Base-by-base conservation (phyloP, 495 filamentous ascomycete species). In the Hypoxylon crocopeplum region DNA sequence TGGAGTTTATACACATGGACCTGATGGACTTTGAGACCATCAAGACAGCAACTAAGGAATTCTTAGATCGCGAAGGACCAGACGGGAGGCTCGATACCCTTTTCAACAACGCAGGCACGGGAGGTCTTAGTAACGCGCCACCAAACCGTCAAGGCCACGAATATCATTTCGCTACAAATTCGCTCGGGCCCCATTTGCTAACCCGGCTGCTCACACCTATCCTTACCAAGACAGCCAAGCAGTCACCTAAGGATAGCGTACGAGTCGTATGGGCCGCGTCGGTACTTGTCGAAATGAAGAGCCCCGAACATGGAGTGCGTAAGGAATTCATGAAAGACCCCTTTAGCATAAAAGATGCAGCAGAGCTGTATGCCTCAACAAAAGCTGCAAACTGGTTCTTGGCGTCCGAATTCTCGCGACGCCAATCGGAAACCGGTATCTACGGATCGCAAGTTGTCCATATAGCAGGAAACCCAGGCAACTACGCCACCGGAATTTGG, bases 51-150 rank as follows among this genome's bases (percentile, higher is more conserved):
- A 64, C 56, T 3, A 12, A 33, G n/a, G 24, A 41, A 30, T 63
- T 63, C 11, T 17, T 58, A 7, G 36, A 42, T 48, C 10, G 57
- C 70, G 3, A 66, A 60, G 30, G 48, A 76, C 80, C 66, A 29
- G 70, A 27, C 5, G 57, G 41, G 13, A 36, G 8, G 63, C 50
- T 67, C 6, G 54, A 64, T 25, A 34, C 60, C 8, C 36, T 66
- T 3, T 84, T 72, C 59, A 84, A 69, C 56, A 66, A 69, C 22
- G 58, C 58, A 15, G 83, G 82, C 8, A 69, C 84, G 8, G 64
- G 67, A 17, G 32, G 45, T 22, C 13, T n/a, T 17, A 61, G 44
- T 20, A 15, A 61, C 25, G 52, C 57, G 4, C 63, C 67, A 1
- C 66, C 59, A 6, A 74, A 62, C 7, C 50, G 30, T 1, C 75